These are phyloP conservation scores for Auxenochlorella protothecoides DNA, from an alignment of 139 green algal genomes.

Conservation along the genomic window DNA sequence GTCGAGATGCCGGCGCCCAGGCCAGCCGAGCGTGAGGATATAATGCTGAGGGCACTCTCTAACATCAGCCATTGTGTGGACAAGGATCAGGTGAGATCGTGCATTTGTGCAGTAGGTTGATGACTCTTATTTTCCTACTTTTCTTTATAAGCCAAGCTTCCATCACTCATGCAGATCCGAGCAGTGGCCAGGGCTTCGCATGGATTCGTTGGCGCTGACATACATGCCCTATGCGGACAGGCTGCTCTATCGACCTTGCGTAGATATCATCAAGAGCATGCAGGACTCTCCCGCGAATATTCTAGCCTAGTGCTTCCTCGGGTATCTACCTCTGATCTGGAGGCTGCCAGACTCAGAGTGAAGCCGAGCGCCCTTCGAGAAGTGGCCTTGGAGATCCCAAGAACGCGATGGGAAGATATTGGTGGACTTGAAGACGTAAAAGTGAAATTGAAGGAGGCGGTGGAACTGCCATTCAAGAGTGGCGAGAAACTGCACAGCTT, in stretches of 20 bases:
- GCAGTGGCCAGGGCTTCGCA: conserved; percentile 35
- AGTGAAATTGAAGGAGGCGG: conserved; percentile 52
- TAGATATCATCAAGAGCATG: neutral
- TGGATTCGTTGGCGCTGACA: conserved; percentile 64
- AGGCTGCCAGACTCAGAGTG: conserved; percentile 15
- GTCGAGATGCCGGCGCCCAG: conserved; percentile 73
- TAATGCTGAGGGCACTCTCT: conserved; percentile 45
- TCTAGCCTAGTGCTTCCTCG: neutral
- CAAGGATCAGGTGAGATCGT: conserved; percentile 11
- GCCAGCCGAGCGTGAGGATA: conserved; percentile 45
- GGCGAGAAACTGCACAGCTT: conserved; percentile 52
- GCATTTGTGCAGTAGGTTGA: neutral
- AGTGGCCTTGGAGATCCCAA: conserved; percentile 30
- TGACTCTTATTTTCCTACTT: neutral
- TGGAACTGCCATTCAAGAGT: conserved; percentile 72
- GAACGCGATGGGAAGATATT: conserved; percentile 41
- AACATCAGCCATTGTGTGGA: conserved; percentile 34
- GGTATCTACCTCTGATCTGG: conserved; percentile 43
- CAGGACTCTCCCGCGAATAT: neutral
- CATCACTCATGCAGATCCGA: conserved; percentile 10
- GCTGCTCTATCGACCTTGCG: conserved; percentile 54
- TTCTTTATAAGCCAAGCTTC: neutral
- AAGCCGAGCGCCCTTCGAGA: conserved; percentile 38
- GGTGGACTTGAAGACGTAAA: conserved; percentile 72
- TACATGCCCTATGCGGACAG: conserved; percentile 46